Evolutionary conservation across 1,139 yeast species (phyloP).

Genomic region (Schwanniomyces etchellsii): DNA sequence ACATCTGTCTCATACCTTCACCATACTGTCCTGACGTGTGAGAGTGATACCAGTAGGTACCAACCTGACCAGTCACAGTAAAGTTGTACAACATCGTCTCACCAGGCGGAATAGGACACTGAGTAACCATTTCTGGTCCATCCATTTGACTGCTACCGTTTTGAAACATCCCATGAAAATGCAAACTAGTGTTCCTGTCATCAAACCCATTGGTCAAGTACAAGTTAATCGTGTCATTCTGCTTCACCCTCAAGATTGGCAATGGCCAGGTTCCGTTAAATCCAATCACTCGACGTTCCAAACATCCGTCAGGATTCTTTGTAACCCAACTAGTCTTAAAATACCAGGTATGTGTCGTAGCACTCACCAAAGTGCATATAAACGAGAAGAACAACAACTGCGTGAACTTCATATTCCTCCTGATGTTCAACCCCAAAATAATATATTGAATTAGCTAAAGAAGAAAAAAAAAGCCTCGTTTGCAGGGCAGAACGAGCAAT

Average conservation of each 20-base stretch:
- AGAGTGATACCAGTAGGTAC: slow-evolving; percentile 82
- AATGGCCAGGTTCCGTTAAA: slow-evolving; percentile 71
- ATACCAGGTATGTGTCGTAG: slow-evolving; percentile 46
- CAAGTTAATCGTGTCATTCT: slow-evolving; percentile 56
- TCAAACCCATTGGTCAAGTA: slow-evolving; percentile 54
- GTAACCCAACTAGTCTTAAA: slow-evolving; percentile 51
- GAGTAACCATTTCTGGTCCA: slow-evolving; percentile 74
- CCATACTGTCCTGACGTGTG: slow-evolving; percentile 73
- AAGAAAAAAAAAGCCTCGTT: slow-evolving; percentile 6
- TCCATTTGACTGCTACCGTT: slow-evolving; percentile 60
- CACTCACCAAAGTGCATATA: slow-evolving; percentile 14
- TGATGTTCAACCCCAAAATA: slow-evolving; percentile 7
- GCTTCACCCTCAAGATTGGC: slow-evolving; percentile 60
- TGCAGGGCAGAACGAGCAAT: slow-evolving; percentile 3
- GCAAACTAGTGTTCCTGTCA: slow-evolving; percentile 55
- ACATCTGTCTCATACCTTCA: slow-evolving; percentile 73
- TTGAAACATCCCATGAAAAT: slow-evolving; percentile 74
- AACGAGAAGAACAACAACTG: slow-evolving; percentile 8
- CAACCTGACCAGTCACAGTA: slow-evolving; percentile 58
- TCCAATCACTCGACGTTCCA: slow-evolving; percentile 51
- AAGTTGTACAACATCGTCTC: slow-evolving; percentile 60
- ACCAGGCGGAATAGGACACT: slow-evolving; percentile 72
- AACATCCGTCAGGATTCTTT: slow-evolving; percentile 63
- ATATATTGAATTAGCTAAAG: slow-evolving; percentile 8
- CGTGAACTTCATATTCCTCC: slow-evolving; percentile 8